Percentiles rank a stretch among this genome's conserved stretches.
Evolutionary conservation across 805 yeast species (phyloP).

Genomic region (Ogataea trehaloabstinens): DNA sequence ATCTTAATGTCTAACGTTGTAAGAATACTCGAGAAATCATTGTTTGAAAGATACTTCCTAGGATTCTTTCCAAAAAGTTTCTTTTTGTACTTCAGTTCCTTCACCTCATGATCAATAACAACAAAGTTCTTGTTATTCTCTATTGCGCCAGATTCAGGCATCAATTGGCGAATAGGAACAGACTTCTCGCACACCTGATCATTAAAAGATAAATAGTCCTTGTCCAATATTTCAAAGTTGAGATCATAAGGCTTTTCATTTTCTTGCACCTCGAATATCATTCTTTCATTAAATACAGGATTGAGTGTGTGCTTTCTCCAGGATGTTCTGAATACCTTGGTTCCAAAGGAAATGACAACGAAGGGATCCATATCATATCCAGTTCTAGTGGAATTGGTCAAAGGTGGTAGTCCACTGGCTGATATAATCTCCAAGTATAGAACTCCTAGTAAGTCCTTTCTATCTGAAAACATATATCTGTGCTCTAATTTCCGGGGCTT

Average conservation of each 20-base stretch:
- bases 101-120: conserved; percentile 14
- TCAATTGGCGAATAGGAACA: conserved; percentile 46
- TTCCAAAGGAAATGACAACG: conserved; percentile 87
- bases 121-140: conserved; percentile 11
- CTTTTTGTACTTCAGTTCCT: conserved; percentile 11
- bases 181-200: conserved; percentile 74
- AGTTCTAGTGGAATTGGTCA: conserved; percentile 63
- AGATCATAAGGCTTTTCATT: conserved; percentile 66
- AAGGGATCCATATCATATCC: conserved; percentile 97
- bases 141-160: conserved; percentile 8
- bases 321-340: conserved; percentile 80
- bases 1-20: conserved; percentile 38
- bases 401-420: conserved; percentile 77
- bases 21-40: conserved; percentile 40
- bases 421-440: conserved; percentile 72
- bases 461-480: conserved; percentile 36
- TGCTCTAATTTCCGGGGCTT: conserved; percentile 4
- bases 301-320: conserved; percentile 79
- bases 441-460: conserved; percentile 58
- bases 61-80: conserved; percentile 26
- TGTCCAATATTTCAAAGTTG: conserved; percentile 74
- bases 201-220: conserved; percentile 78
- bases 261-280: conserved; percentile 73
- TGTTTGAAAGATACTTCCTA: conserved; percentile 32
- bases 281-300: conserved; percentile 77